Conservation (phyloP, 257 asterid genomes). For the Nicotiana tomentosiformis region DNA sequence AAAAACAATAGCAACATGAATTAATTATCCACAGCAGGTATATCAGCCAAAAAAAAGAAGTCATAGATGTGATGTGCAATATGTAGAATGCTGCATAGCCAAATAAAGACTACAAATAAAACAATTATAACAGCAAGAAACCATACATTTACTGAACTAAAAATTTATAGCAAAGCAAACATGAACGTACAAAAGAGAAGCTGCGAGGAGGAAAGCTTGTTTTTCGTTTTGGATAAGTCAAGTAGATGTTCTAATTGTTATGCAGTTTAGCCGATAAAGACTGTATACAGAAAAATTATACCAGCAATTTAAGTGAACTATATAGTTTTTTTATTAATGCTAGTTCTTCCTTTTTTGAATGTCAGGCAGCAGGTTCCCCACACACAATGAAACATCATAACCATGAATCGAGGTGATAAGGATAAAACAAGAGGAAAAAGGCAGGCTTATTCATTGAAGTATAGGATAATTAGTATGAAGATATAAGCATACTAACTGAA, state of each 20-base stretch:
- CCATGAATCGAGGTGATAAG: not conserved
- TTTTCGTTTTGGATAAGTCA: not conserved
- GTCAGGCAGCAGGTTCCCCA: not conserved
- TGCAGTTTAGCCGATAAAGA: not conserved
- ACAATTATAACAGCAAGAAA: not conserved
- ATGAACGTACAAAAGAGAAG: not conserved
- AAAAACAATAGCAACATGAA: slow-evolving; percentile 3
- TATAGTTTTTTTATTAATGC: not conserved
- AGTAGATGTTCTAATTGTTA: not conserved
- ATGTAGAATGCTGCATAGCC: not conserved
- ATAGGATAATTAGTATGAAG: not conserved
- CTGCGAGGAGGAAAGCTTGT: not conserved
- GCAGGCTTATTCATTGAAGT: not conserved
- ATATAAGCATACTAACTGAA: not conserved
- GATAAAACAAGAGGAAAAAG: not conserved
- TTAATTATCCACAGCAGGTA: not conserved
- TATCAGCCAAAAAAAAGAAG: not conserved
- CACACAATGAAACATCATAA: not conserved
- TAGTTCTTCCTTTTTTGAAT: not conserved
- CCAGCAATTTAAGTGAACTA: not conserved
- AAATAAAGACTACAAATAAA: not conserved
- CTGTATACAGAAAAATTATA: not conserved
- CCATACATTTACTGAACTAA: not conserved
- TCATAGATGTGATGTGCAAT: not conserved
- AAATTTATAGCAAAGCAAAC: not conserved